Evolutionary conservation across 805 yeast species (phyloP), one percentile per base, ranked within the genome.

Genomic region (Pichia californica): DNA sequence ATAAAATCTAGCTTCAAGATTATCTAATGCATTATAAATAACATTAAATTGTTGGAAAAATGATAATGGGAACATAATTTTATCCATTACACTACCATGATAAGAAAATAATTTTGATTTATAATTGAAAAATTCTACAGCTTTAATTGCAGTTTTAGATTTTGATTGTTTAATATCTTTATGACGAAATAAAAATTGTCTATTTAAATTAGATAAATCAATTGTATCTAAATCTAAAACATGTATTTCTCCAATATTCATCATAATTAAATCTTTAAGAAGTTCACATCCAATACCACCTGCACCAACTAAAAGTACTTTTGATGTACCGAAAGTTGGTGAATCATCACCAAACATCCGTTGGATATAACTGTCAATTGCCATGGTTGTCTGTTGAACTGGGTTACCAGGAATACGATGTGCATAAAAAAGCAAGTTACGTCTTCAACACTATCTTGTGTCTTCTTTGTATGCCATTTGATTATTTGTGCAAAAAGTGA

Each of bases 271-370:
- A 57, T 89, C 83, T 58, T 89, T 89, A 45, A 89, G 67, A 36
- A 89, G 66, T 61, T 89, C 98, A 60, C 96, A 89, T 2, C 98
- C 98, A 51, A 89, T 88, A 7, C 98, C 98, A 26, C 98, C 98
- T 1, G 97, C 95, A 4, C 98, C 98, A 2, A 89, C 94, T 64
- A 89, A 67, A 25, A 89, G 66, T 13, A 88, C 86, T 49, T 77
- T 81, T 7, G 84, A 53, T 10, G 45, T 18, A n/a, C 57, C 54
- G 33, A 75, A 53, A 18, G 45, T 19, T 1, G 45, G 39, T 36
- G 60, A 61, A 11, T 61, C 63, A 1, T 52, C 58, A 1, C 79
- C 79, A 36, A 74, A 66, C n/a, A 76, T 64, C 44, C 63, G 65
- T 47, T 52, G 61, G 31, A 76, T 57, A 48, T 71, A 69, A 16